phyloP scores from a whole-genome alignment of 805 yeast species.

The Lachancea fermentati region DNA sequence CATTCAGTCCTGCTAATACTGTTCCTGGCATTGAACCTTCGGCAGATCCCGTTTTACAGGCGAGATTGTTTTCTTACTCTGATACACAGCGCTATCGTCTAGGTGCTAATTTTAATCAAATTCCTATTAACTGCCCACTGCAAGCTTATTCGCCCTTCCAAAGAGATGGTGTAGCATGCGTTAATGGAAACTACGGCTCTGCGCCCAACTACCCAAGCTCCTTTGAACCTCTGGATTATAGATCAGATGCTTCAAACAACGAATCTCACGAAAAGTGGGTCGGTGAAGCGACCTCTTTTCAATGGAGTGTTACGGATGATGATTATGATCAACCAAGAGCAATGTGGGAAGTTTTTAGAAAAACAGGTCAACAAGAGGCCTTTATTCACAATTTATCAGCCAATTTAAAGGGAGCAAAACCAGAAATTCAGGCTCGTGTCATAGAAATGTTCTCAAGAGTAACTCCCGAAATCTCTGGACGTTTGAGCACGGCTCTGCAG shows the following conservation, averaged over 20 bases:
- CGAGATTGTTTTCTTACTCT: slow-evolving; percentile 63
- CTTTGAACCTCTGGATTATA: slow-evolving; percentile 28
- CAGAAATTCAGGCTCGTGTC: slow-evolving; percentile 60
- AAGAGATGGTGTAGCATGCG: slow-evolving; percentile 54
- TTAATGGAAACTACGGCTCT: slow-evolving; percentile 40
- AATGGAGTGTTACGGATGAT: slow-evolving; percentile 52
- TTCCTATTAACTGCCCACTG: slow-evolving; percentile 45
- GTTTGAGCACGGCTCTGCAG: slow-evolving; percentile 8
- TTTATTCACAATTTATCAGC: slow-evolving; percentile 63
- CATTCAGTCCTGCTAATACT: slow-evolving; percentile 57
- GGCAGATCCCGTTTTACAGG: slow-evolving; percentile 68
- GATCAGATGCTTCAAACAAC: slow-evolving; percentile 25
- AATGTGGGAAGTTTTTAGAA: slow-evolving; percentile 58
- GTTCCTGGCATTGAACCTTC: slow-evolving; percentile 68
- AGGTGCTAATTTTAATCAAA: slow-evolving; percentile 56
- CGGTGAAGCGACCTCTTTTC: slow-evolving; percentile 61
- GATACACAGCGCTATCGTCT: slow-evolving; percentile 70
- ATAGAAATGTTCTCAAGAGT: slow-evolving; percentile 60
- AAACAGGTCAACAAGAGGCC: slow-evolving; percentile 62
- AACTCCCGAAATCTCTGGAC: slow-evolving; percentile 50
- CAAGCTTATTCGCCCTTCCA: slow-evolving; percentile 41
- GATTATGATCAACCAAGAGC: slow-evolving; percentile 61
- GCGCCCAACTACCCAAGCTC: slow-evolving; percentile 47
- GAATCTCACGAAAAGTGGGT: slow-evolving; percentile 58
- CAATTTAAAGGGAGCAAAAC: slow-evolving; percentile 53